phyloP scores from a whole-genome alignment of 2,329 filamentous ascomycete genomes.

The Fonsecaea pedrosoi region DNA sequence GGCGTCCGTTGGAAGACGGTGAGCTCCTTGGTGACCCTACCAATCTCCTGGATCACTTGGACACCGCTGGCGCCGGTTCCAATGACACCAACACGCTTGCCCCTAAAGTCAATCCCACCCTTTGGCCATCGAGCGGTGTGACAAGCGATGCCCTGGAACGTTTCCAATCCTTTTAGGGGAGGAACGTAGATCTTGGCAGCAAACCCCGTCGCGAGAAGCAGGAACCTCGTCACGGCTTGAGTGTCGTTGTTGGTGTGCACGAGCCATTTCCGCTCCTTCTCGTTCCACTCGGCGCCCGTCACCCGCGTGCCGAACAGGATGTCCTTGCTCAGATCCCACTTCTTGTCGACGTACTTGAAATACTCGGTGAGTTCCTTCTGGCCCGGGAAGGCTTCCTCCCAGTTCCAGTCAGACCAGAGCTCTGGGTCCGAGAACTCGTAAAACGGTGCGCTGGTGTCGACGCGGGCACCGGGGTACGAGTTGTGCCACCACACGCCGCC shows the following conservation, averaged over 20 bases:
- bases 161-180: conserved; percentile 56
- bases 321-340: conserved; percentile 49
- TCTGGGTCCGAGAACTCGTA: conserved; percentile 62
- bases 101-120: conserved; percentile 59
- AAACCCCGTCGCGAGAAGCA: conserved; percentile 49
- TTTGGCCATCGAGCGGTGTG: conserved; percentile 67
- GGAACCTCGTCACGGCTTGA: neutral
- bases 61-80: conserved; percentile 70
- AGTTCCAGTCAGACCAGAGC: conserved; percentile 56
- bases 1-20: conserved; percentile 67
- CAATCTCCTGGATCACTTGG: conserved; percentile 68
- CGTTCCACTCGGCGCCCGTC: conserved; percentile 42
- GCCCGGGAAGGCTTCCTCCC: conserved; percentile 50
- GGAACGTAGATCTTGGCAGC: conserved; percentile 67
- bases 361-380: conserved; percentile 50
- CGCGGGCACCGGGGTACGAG: conserved; percentile 72
- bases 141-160: conserved; percentile 65
- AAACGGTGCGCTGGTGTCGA: conserved; percentile 61
- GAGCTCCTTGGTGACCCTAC: conserved; percentile 58
- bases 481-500: conserved; percentile 63
- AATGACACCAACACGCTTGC: conserved; percentile 67
- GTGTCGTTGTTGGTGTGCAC: neutral
- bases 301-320: conserved; percentile 46
- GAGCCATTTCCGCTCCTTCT: too few relatives aligned
- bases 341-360: conserved; percentile 51